Evolutionary conservation across 2,329 filamentous ascomycete genomes (phyloP), one percentile per base, ranked within the genome.

Genomic region (Penicillium freii): DNA sequence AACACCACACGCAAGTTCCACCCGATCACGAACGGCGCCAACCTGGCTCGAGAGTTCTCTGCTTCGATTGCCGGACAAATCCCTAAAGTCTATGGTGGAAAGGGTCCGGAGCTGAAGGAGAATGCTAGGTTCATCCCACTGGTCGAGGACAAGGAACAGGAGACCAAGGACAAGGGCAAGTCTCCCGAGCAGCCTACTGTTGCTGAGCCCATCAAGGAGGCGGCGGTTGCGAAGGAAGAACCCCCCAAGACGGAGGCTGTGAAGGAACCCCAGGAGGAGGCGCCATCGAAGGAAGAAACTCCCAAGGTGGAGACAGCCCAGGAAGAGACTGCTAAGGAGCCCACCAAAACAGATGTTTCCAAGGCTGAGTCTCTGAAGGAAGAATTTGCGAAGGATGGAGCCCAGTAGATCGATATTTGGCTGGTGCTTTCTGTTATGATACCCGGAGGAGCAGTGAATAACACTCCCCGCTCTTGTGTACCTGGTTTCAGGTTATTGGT

Each of bases 1-100:
- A 87, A 88, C 69, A 92, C 89, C 0, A 82, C 89, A 63, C 87
- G 87, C 78, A 92, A 92, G 72, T 91, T 92, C 76, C 88, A 91
- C 69, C 89, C 89, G 45, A 85, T 92, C 78, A 81, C 83, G 61
- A 90, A 89, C 66, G 92, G 92, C 23, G 83, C 78, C 43, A 85
- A 84, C 56, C 80, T 97, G 49, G 86, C 85, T 19, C 79, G 78
- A 17, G 84, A 89, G 71, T 77, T 86, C 57, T 74, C 79, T 47
- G 69, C 66, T 7, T 70, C 68, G 3, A 78, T 94, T 56, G 86
- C 84, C 13, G 78, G 83, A 47, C 81, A 83, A 45, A 77, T 97
- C 48, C 91, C 92, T 2, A 81, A 82, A 63, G 85, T 83, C 60
- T 97, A 97, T 70, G 93, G 92, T 56, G 93, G 92, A 27, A 86